Conservation (phyloP, 2,329 filamentous ascomycete genomes). For the Aspergillus alliaceus region DNA sequence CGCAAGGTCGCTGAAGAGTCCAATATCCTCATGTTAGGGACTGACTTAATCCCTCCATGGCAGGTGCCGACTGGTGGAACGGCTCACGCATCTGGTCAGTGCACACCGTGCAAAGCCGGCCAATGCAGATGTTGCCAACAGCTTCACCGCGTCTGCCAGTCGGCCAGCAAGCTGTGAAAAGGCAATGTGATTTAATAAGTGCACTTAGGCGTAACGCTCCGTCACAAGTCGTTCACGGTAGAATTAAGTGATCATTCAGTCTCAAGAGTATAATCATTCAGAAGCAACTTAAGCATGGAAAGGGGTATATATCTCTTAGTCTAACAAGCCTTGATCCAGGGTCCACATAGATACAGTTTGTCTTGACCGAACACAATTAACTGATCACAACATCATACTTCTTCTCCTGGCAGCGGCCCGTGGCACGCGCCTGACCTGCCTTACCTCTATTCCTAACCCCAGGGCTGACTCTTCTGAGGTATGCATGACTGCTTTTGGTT, state of each 20-base stretch:
- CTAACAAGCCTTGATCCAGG: slow-evolving; percentile 14
- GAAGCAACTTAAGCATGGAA: background rate
- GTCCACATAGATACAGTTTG: slow-evolving; percentile 14
- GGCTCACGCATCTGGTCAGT: background rate
- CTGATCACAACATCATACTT: slow-evolving; percentile 41
- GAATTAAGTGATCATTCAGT: background rate
- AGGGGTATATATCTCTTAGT: slow-evolving; percentile 26
- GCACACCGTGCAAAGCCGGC: background rate
- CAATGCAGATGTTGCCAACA: background rate
- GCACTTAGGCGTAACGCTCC: background rate
- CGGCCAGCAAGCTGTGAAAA: background rate
- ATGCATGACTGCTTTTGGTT: background rate
- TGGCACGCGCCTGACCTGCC: slow-evolving; percentile 26
- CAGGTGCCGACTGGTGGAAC: background rate
- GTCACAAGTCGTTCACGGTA: background rate
- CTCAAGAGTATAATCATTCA: background rate
- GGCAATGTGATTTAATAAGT: background rate
- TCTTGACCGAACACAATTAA: background rate
- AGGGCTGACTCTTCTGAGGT: slow-evolving; percentile 9
- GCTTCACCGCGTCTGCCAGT: too few relatives aligned
- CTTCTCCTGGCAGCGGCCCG: slow-evolving; percentile 36
- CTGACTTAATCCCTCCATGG: too few relatives aligned
- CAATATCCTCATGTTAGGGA: background rate
- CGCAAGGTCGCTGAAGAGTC: slow-evolving; percentile 16
- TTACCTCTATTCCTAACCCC: slow-evolving; percentile 12